A percentile compares a stretch with the other conserved stretches of the same genome.
Conservation (phyloP, 106 monocot species). For the Acorus gramineus region DNA sequence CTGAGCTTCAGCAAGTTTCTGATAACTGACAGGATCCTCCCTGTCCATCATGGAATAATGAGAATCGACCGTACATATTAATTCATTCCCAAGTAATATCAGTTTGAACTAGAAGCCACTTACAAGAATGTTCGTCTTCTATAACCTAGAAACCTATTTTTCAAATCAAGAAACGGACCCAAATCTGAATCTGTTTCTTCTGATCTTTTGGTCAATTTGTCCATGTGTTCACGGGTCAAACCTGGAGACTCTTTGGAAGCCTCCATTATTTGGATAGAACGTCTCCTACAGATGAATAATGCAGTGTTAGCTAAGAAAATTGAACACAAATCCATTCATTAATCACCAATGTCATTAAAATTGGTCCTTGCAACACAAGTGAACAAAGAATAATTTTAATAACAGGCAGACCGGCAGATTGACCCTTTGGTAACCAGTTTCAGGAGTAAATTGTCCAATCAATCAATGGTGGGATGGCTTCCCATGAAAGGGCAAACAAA, state of each 20-base stretch:
- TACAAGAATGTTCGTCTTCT: slow-evolving; percentile 67
- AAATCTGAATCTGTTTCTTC: slow-evolving; percentile 18
- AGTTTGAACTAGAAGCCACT: slow-evolving; percentile 10
- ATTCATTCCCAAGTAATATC: neutral
- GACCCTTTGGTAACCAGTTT: too few species aligned
- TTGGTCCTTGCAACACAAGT: neutral
- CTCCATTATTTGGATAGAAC: slow-evolving; percentile 8
- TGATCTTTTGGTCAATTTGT: slow-evolving; percentile 19
- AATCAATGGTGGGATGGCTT: too few species aligned
- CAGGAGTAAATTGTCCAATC: too few species aligned
- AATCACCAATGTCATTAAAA: neutral
- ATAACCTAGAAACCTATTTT: slow-evolving; percentile 66
- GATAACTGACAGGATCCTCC: slow-evolving; percentile 53
- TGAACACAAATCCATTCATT: neutral
- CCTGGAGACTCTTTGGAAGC: slow-evolving; percentile 38
- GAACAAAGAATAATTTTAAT: too few species aligned
- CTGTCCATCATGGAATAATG: slow-evolving; percentile 32
- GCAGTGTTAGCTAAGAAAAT: neutral
- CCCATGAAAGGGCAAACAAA: too few species aligned
- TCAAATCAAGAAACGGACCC: slow-evolving; percentile 65
- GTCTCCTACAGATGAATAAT: slow-evolving; percentile 29
- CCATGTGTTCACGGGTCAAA: slow-evolving; percentile 29
- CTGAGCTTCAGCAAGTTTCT: slow-evolving; percentile 70
- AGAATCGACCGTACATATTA: neutral
- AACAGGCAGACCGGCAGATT: too few species aligned